Evolutionary conservation across 2,329 filamentous ascomycete genomes (phyloP).

Genomic region (Bisporella sp.): DNA sequence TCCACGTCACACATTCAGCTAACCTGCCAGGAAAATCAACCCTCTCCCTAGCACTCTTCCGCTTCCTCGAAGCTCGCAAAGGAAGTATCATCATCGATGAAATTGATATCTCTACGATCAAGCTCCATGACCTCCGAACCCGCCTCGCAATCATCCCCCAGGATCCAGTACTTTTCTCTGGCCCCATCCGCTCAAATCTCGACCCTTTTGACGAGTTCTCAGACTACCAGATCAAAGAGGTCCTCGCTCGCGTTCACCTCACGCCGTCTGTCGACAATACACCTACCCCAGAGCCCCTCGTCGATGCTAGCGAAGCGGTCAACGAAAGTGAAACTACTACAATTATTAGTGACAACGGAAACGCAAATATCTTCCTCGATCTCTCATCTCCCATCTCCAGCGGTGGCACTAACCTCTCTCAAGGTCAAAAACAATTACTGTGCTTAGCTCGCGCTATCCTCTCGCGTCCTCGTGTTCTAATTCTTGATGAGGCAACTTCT

Average conservation of each 20-base stretch:
- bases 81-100: constrained; percentile 24
- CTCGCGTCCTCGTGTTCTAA: constrained; percentile 63
- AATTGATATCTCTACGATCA: constrained; percentile 25
- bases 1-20: constrained; percentile 8
- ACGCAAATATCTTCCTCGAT: constrained; percentile 57
- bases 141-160: constrained; percentile 27
- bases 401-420: constrained; percentile 64
- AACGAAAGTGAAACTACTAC: background rate
- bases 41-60: constrained; percentile 18
- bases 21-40: constrained; percentile 20
- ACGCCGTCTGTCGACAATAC: constrained; percentile 36
- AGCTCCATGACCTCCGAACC: constrained; percentile 22
- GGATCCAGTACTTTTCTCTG: constrained; percentile 81
- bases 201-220: constrained; percentile 83
- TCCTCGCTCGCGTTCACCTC: constrained; percentile 81
- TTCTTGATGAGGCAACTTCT: constrained; percentile 71
- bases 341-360: constrained; percentile 27
- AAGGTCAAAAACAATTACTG: constrained; percentile 67
- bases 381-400: constrained; percentile 58
- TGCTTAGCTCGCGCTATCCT: constrained; percentile 68
- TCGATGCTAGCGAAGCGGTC: background rate
- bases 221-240: constrained; percentile 78
- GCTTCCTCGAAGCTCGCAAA: constrained; percentile 32
- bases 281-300: background rate
- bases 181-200: constrained; percentile 78